phyloP scores from a whole-genome alignment of 2,329 filamentous ascomycete species.

The Colletotrichum sansevieriae region DNA sequence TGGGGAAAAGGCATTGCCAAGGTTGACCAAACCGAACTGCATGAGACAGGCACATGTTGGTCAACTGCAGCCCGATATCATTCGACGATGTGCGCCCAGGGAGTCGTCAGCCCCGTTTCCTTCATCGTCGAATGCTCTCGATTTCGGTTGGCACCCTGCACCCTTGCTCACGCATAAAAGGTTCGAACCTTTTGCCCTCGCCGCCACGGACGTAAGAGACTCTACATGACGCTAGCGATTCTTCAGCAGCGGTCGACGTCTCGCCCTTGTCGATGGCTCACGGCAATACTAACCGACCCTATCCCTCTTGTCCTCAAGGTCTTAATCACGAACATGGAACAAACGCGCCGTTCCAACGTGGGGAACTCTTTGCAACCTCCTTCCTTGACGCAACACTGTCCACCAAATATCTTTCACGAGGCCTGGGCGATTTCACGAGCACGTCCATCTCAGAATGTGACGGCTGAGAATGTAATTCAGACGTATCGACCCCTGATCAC shows the following conservation, averaged over 20 bases:
- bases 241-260: slow-evolving; percentile 27
- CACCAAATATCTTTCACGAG: background rate
- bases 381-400: too few relatives aligned
- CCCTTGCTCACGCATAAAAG: background rate
- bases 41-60: background rate
- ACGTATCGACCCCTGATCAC: background rate
- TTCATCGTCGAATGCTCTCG: background rate
- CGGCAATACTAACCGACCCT: slow-evolving; percentile 16
- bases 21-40: slow-evolving; percentile 17
- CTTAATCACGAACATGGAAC: background rate
- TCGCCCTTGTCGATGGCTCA: slow-evolving; percentile 2
- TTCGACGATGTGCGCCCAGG: background rate
- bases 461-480: background rate
- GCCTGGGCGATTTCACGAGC: too few relatives aligned
- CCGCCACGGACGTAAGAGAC: slow-evolving; percentile 25
- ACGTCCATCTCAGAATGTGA: too few relatives aligned
- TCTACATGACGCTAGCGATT: slow-evolving; percentile 21
- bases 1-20: background rate
- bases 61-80: slow-evolving; percentile 6
- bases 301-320: slow-evolving; percentile 19
- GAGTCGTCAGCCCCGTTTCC: background rate
- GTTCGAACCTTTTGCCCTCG: background rate
- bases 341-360: too few relatives aligned
- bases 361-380: too few relatives aligned
- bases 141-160: slow-evolving; percentile 10